Base-by-base conservation (phyloP, 257 asterid genomes). In the Salvia hispanica region DNA sequence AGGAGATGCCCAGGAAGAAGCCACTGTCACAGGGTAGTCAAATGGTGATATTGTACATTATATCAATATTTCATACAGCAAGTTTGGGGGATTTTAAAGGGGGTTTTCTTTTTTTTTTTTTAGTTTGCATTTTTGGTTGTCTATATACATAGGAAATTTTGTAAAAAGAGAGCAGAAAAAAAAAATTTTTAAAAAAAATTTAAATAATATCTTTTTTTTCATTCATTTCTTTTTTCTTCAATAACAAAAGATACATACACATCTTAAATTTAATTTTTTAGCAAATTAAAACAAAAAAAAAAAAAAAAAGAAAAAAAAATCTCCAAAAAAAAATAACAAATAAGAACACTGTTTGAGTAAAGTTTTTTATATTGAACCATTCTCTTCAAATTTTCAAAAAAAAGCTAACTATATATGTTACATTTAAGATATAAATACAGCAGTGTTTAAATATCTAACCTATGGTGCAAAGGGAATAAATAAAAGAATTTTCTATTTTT, bases 401-500 rank as follows among this genome's bases (percentile, higher is more conserved):
- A 7, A 14, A 44, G 53, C 59, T 34, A 33, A 62, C 25, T 10
- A 48, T 54, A 57, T 33, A 36, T 7, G 36, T 59, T 7, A 36
- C 1, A 42, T 12, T 39, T 39, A 39, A 43, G 62, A 54, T 60
- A 65, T 31, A 66, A 62, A 31, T 42, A 64, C 71, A 68, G 7
- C 16, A 16, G 13, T 58, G 25, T 56, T 7, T 56, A 37, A 2
- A 13, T 52, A 47, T 75, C 56, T 42, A 7, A 66, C 40, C 74
- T 58, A 66, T 42, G 40, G 68, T 69, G 10, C 39, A 56, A 61
- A 47, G 33, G 7, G 13, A 55, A n/a, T 45, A 40, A 10, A 39
- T 52, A 60, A 74, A 71, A 67, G n/a, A 6, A 14, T 45, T 64
- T 62, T 61, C 86, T 82, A 84, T n/a, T 73, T 74, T 54, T 39